Evolutionary conservation across 2,329 filamentous ascomycete species (phyloP).

Genomic region (Sporothrix inflata): DNA sequence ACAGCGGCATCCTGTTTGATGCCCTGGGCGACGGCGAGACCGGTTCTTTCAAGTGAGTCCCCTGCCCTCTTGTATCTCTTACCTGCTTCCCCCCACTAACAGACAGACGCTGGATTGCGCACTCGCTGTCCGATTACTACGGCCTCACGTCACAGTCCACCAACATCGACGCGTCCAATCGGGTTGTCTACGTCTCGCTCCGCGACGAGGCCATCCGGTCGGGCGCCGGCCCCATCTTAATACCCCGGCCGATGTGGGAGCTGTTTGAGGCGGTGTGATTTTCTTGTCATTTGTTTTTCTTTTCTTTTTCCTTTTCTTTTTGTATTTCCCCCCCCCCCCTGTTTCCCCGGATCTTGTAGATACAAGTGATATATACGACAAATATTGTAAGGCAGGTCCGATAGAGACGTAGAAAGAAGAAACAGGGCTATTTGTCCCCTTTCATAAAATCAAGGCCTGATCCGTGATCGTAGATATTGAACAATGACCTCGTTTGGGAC

Average conservation of each 20-base stretch:
- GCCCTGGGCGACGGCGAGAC: constrained; percentile 73
- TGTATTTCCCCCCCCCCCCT: no score
- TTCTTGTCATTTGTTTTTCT: neutral
- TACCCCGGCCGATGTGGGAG: constrained; percentile 68
- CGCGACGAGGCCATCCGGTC: constrained; percentile 60
- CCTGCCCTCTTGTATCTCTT: neutral
- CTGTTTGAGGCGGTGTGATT: constrained; percentile 38
- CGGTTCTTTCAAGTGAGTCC: constrained; percentile 79
- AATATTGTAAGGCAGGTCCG: neutral
- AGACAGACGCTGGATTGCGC: constrained; percentile 84
- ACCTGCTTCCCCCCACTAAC: neutral
- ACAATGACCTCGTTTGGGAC: neutral
- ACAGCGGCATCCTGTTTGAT: constrained; percentile 76
- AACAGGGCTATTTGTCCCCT: neutral
- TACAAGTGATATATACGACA: neutral
- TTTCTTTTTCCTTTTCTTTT: neutral
- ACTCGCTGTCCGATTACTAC: constrained; percentile 91
- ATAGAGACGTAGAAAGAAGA: neutral
- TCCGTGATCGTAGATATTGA: neutral
- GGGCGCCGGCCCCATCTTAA: constrained; percentile 36
- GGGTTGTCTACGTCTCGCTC: constrained; percentile 73
- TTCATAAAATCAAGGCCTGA: neutral
- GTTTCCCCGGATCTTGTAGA: neutral
- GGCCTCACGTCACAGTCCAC: constrained; percentile 83
- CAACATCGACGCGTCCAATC: constrained; percentile 69